A percentile compares a stretch with the other conserved stretches of the same genome.
These are phyloP conservation scores for Rasamsonia emersonii DNA, from an alignment of 2,329 filamentous ascomycete species.

Conservation along the genomic window DNA sequence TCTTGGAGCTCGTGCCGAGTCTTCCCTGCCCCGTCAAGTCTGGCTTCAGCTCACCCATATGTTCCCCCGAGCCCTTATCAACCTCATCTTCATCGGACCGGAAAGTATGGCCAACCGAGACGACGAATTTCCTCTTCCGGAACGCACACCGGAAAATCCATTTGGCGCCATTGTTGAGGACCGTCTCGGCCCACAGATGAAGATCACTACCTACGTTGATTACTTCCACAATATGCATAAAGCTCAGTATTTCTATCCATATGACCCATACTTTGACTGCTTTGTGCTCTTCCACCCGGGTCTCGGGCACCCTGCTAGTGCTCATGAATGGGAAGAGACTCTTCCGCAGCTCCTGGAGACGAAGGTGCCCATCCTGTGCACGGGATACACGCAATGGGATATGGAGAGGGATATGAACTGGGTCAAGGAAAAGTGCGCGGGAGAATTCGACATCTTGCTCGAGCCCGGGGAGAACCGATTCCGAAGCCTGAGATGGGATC, in stretches of 20 bases:
- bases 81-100: conserved; percentile 89
- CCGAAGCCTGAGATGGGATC: conserved; percentile 88
- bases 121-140: conserved; percentile 81
- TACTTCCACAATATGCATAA: conserved; percentile 97
- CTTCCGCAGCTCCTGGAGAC: conserved; percentile 85
- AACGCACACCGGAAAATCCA: conserved; percentile 75
- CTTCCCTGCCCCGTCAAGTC: conserved; percentile 82
- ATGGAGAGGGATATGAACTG: conserved; percentile 89
- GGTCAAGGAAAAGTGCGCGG: conserved; percentile 74
- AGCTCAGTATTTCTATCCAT: conserved; percentile 82
- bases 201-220: conserved; percentile 95
- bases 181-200: conserved; percentile 77
- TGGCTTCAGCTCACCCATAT: conserved; percentile 93
- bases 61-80: conserved; percentile 85
- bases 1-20: conserved; percentile 92
- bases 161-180: conserved; percentile 94
- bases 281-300: conserved; percentile 97
- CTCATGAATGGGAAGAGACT: conserved; percentile 89
- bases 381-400: conserved; percentile 91
- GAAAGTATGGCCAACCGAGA: conserved; percentile 95
- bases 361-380: conserved; percentile 88
- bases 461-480: conserved; percentile 92
- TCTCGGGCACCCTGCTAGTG: conserved; percentile 84
- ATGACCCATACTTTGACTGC: conserved; percentile 97
- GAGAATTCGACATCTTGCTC: conserved; percentile 86